Percentiles rank a stretch among this genome's conserved stretches.
Conservation (phyloP, 257 asterid genomes). For the Datura wrightii region DNA sequence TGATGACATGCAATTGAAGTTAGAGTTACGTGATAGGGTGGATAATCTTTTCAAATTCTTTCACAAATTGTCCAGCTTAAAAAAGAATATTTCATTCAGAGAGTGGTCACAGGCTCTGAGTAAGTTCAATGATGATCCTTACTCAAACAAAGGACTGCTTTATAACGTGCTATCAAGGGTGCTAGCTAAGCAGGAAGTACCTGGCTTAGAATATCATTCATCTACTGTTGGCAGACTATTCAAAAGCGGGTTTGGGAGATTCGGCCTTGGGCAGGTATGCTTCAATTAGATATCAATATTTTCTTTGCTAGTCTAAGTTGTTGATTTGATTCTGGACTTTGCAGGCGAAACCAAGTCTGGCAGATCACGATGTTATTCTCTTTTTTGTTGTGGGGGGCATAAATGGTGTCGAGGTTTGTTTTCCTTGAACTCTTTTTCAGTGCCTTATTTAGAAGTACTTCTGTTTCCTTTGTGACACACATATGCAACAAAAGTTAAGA, state of each 20-base stretch:
- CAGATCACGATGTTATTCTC: constrained; percentile 79
- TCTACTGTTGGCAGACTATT: constrained; percentile 96
- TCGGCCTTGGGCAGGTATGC: constrained; percentile 95
- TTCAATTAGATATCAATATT: constrained; percentile 10
- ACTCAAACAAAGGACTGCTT: constrained; percentile 75
- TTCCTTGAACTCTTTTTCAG: constrained; percentile 28
- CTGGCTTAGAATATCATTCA: constrained; percentile 92
- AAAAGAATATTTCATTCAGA: constrained; percentile 54
- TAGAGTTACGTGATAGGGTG: constrained; percentile 88
- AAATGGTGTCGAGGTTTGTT: constrained; percentile 83
- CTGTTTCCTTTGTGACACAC: neutral
- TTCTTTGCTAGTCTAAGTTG: constrained; percentile 17
- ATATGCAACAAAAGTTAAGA: neutral
- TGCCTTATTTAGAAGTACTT: neutral
- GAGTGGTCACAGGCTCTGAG: constrained; percentile 49
- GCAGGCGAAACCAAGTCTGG: constrained; percentile 93
- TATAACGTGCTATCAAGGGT: constrained; percentile 66
- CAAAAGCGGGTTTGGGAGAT: constrained; percentile 95
- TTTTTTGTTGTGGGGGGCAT: constrained; percentile 90
- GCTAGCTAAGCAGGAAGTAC: constrained; percentile 72
- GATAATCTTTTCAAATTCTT: constrained; percentile 88
- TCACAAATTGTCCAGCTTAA: constrained; percentile 74
- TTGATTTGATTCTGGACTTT: constrained; percentile 31
- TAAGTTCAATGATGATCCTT: constrained; percentile 67
- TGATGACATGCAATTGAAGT: constrained; percentile 83